Percentiles rank a stretch among this genome's conserved stretches.
phyloP scores from a whole-genome alignment of 2,329 filamentous ascomycete genomes.

The Camillea tinctor region DNA sequence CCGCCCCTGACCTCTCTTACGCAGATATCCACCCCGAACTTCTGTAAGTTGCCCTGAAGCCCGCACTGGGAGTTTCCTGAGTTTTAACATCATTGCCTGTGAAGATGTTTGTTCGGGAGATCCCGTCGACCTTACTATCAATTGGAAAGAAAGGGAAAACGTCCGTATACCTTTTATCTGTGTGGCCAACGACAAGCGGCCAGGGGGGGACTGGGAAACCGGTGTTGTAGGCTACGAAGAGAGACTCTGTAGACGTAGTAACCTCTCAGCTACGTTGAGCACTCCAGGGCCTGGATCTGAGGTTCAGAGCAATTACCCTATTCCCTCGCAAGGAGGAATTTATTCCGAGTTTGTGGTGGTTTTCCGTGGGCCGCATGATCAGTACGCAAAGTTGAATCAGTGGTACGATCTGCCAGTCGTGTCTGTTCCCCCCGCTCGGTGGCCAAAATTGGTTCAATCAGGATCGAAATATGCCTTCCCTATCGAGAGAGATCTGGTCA shows the following conservation, averaged over 20 bases:
- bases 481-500: constrained; percentile 69
- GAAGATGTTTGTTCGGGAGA: constrained; percentile 54
- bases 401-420: constrained; percentile 68
- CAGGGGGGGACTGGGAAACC: constrained; percentile 79
- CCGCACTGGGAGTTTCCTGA: not conserved
- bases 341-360: constrained; percentile 71
- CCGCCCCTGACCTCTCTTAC: constrained; percentile 36
- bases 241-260: constrained; percentile 71
- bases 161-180: constrained; percentile 65
- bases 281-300: constrained; percentile 54
- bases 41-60: constrained; percentile 35
- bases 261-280: constrained; percentile 65
- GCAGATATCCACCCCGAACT: constrained; percentile 41
- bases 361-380: constrained; percentile 68
- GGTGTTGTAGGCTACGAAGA: constrained; percentile 64
- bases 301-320: constrained; percentile 62
- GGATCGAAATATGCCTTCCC: constrained; percentile 70
- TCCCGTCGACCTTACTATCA: constrained; percentile 59
- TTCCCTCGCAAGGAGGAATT: constrained; percentile 67
- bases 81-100: constrained; percentile 15
- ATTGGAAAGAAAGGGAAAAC: constrained; percentile 49
- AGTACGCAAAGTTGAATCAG: constrained; percentile 56
- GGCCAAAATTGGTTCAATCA: constrained; percentile 69
- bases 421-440: constrained; percentile 68
- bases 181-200: constrained; percentile 71